Conservation (phyloP, 2,329 filamentous ascomycete species). For the Monascus ruber region DNA sequence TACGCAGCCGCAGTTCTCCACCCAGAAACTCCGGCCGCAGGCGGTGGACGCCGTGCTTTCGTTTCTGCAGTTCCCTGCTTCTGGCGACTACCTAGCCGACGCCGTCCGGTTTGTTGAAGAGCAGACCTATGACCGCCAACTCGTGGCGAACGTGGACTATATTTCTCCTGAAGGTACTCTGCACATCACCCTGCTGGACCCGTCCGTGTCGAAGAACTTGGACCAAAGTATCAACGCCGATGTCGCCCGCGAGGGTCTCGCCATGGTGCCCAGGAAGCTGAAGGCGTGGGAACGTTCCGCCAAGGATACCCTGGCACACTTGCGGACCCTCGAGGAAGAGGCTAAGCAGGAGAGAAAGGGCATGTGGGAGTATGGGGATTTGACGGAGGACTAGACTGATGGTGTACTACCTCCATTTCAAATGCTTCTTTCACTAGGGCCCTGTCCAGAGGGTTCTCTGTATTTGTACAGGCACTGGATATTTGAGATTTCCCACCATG, state of each 20-base stretch:
- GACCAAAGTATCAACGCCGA: conserved; percentile 84
- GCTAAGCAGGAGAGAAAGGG: conserved; percentile 73
- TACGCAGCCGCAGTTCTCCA: conserved; percentile 63
- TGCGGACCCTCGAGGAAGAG: conserved; percentile 62
- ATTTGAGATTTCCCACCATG: neutral
- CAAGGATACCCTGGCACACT: conserved; percentile 56
- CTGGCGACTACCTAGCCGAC: conserved; percentile 72
- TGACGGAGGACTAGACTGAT: conserved; percentile 64
- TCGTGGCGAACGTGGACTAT: conserved; percentile 86
- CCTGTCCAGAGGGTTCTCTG: neutral
- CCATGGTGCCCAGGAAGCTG: conserved; percentile 84
- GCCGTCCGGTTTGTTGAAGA: conserved; percentile 65
- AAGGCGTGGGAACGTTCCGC: conserved; percentile 81
- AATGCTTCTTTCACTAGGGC: neutral
- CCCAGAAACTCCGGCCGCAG: conserved; percentile 74
- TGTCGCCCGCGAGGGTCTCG: conserved; percentile 69
- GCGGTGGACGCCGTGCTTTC: conserved; percentile 78
- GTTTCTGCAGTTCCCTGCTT: conserved; percentile 76
- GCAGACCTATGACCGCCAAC: conserved; percentile 59
- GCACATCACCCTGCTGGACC: conserved; percentile 81
- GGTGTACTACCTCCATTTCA: neutral
- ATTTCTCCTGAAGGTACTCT: conserved; percentile 69
- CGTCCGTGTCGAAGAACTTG: conserved; percentile 48
- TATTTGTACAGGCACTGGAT: conserved; percentile 1
- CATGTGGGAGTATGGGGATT: conserved; percentile 97